A percentile compares a stretch with the other conserved stretches of the same genome.
Evolutionary conservation across 768 basidiomycete genomes (phyloP).

Genomic region (Pluteus cervinus): DNA sequence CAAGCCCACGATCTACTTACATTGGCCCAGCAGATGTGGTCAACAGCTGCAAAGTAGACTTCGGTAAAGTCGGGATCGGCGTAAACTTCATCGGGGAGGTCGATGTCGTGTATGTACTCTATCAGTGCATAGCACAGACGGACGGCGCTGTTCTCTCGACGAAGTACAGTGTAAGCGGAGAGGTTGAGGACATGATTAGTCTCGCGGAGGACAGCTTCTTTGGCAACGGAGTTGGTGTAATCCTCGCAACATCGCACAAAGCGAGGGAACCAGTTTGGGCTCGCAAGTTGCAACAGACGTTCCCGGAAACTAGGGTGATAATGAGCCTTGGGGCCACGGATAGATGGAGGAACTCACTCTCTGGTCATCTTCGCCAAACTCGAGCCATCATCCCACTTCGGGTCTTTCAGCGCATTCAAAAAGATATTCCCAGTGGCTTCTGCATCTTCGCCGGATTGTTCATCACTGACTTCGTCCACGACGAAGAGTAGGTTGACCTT

Average conservation of each 20-base stretch:
- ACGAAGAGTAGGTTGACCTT: conserved; percentile 59
- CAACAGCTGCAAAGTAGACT: conserved; percentile 53
- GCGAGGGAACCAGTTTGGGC: conserved; percentile 40
- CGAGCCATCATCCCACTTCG: conserved; percentile 50
- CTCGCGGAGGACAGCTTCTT: conserved; percentile 58
- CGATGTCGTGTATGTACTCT: conserved; percentile 54
- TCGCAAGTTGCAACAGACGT: conserved; percentile 38
- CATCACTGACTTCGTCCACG: conserved; percentile 65
- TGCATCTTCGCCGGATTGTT: conserved; percentile 53
- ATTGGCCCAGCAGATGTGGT: conserved; percentile 68
- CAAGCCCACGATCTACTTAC: conserved; percentile 28
- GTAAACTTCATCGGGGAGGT: conserved; percentile 58
- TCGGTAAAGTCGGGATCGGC: conserved; percentile 47
- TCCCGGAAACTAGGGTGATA: conserved; percentile 35
- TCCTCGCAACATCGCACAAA: conserved; percentile 47
- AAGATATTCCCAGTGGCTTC: conserved; percentile 46
- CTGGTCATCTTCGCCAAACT: conserved; percentile 52
- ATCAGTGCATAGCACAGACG: conserved; percentile 57
- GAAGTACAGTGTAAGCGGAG: conserved; percentile 47
- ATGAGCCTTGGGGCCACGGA: neutral
- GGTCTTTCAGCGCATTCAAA: conserved; percentile 45
- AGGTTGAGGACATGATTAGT: conserved; percentile 47
- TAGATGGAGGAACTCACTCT: conserved; percentile 36
- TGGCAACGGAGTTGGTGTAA: conserved; percentile 54
- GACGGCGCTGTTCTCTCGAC: conserved; percentile 66